phyloP scores from a whole-genome alignment of 2,329 filamentous ascomycete genomes.

The Claviceps sp. region DNA sequence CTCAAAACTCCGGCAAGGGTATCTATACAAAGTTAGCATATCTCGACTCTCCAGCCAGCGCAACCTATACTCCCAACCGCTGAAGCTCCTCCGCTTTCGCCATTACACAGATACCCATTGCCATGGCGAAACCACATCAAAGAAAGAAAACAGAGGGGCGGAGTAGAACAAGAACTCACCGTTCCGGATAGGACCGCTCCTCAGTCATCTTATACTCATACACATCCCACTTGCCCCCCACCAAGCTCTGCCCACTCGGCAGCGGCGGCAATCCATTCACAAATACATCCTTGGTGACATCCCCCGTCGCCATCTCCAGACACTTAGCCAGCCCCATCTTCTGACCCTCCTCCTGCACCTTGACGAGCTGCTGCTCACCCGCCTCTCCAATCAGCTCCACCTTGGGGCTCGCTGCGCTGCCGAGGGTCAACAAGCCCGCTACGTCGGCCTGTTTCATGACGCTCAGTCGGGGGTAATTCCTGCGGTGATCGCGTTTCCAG shows the following conservation, averaged over 20 bases:
- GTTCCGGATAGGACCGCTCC: constrained; percentile 52
- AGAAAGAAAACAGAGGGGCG: constrained; percentile 2
- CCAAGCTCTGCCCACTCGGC: constrained; percentile 54
- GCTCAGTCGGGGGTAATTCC: constrained; percentile 68
- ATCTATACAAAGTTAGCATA: constrained; percentile 30
- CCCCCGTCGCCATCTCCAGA: constrained; percentile 41
- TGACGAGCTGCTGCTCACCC: constrained; percentile 53
- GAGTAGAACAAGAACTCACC: constrained; percentile 36
- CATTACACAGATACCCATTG: too few species aligned
- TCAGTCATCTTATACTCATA: constrained; percentile 52
- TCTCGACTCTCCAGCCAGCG: too few species aligned
- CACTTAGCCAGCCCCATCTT: constrained; percentile 54
- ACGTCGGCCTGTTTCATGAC: constrained; percentile 74
- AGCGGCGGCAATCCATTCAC: constrained; percentile 74
- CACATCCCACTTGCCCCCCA: constrained; percentile 44
- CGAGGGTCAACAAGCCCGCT: constrained; percentile 72
- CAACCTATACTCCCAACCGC: too few species aligned
- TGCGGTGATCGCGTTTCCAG: constrained; percentile 84
- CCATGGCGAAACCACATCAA: neutral
- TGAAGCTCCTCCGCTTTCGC: too few species aligned
- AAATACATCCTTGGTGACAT: constrained; percentile 50
- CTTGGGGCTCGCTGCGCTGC: constrained; percentile 68
- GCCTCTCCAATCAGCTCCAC: constrained; percentile 61
- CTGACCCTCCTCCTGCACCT: constrained; percentile 60
- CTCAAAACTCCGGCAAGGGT: constrained; percentile 51